Percentiles rank a stretch among this genome's conserved stretches.
These are phyloP conservation scores for Neopestalotiopsis sp. DNA, from an alignment of 2,329 filamentous ascomycete genomes.

Conservation along the genomic window DNA sequence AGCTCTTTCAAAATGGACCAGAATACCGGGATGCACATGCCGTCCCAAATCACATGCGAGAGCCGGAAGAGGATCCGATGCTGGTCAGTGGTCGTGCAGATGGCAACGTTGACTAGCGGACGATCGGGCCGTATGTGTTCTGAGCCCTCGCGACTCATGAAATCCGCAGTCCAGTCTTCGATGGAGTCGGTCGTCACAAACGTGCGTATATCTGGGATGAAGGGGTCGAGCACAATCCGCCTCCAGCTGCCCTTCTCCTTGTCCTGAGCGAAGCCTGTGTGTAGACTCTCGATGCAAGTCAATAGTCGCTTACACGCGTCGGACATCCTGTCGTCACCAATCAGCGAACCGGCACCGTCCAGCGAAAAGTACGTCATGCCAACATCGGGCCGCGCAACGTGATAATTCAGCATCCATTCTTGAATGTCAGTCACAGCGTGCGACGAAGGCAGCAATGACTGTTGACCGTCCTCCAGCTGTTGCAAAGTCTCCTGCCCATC, in stretches of 20 bases:
- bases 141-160: background rate
- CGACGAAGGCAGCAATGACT: conserved; percentile 10
- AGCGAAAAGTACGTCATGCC: conserved; percentile 18
- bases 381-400: conserved; percentile 13
- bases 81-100: conserved; percentile 1
- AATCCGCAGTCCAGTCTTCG: conserved; percentile 12
- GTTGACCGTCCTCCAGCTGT: too few species aligned
- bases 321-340: conserved; percentile 9
- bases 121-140: background rate
- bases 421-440: conserved; percentile 12
- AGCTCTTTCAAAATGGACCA: conserved; percentile 10
- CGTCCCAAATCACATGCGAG: conserved; percentile 11
- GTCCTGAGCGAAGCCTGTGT: conserved; percentile 14
- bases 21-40: conserved; percentile 15
- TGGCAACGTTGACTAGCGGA: conserved; percentile 9
- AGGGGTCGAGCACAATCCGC: conserved; percentile 3
- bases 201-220: background rate
- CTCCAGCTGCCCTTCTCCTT: background rate
- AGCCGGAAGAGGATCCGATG: conserved; percentile 16
- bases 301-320: conserved; percentile 9
- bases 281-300: conserved; percentile 1
- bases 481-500: too few species aligned
- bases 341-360: background rate
- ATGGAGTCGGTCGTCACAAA: conserved; percentile 3
- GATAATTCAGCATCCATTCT: conserved; percentile 12